These are phyloP conservation scores for Boletellus sp. DNA, from an alignment of 768 basidiomycete genomes.

Conservation along the genomic window DNA sequence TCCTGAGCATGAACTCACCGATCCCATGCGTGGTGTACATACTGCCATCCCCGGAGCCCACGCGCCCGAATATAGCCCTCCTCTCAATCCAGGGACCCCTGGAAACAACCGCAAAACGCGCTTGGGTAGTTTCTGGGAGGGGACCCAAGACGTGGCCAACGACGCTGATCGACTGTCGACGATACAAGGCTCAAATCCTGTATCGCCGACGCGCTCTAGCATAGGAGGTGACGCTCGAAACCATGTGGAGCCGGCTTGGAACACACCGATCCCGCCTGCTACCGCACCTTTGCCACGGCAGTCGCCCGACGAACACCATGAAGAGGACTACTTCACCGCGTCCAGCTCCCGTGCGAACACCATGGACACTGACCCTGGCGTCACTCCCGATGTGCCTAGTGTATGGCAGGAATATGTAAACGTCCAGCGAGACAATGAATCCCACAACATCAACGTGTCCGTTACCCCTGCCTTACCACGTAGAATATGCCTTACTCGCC, in stretches of 20 bases:
- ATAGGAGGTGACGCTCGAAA: slow-evolving; percentile 2
- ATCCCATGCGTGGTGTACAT: slow-evolving; percentile 79
- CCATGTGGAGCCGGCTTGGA: slow-evolving; percentile 9
- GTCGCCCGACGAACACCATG: slow-evolving; percentile 21
- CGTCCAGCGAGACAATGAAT: slow-evolving; percentile 25
- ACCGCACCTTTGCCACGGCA: slow-evolving; percentile 21
- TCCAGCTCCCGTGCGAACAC: slow-evolving; percentile 24
- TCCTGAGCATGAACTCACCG: slow-evolving; percentile 87
- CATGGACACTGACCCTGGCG: slow-evolving; percentile 14
- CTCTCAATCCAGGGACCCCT: slow-evolving; percentile 40
- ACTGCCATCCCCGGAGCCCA: slow-evolving; percentile 65
- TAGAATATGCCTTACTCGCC: slow-evolving; percentile 54
- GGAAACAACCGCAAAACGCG: slow-evolving; percentile 52
- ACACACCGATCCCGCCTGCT: slow-evolving; percentile 1
- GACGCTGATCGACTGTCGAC: slow-evolving; percentile 21
- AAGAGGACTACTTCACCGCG: slow-evolving; percentile 32
- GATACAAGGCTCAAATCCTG: slow-evolving; percentile 23
- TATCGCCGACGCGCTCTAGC: slow-evolving; percentile 19
- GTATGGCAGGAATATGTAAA: slow-evolving; percentile 28
- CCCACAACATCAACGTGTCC: slow-evolving; percentile 29
- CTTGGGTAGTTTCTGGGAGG: slow-evolving; percentile 73
- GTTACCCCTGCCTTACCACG: slow-evolving; percentile 49
- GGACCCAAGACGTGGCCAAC: slow-evolving; percentile 63
- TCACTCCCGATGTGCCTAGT: slow-evolving; percentile 14
- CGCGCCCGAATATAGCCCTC: slow-evolving; percentile 33